Evolutionary conservation across 352 stramenopile species (phyloP).

Genomic region (Plasmopara viticola): DNA sequence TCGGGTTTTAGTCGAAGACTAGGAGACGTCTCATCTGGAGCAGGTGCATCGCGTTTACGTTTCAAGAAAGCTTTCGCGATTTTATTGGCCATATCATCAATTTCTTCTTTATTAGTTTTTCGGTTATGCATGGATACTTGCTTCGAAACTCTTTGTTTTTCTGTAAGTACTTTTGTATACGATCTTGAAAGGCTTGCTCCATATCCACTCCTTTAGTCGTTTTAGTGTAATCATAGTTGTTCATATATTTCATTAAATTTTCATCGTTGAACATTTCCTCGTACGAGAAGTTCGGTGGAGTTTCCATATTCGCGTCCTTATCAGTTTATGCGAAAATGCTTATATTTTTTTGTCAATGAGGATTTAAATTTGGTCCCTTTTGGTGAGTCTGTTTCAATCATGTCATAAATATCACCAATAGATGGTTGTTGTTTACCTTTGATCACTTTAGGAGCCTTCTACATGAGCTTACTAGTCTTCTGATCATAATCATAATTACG

Average conservation of each 20-base stretch:
- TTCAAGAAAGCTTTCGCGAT: background rate
- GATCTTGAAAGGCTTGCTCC: constrained; percentile 1
- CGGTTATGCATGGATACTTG: background rate
- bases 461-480: background rate
- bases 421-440: too few species aligned
- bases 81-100: background rate
- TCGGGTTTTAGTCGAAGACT: too few species aligned
- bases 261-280: constrained; percentile 1
- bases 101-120: background rate
- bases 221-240: constrained; percentile 3
- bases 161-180: background rate
- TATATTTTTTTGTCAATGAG: background rate
- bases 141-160: constrained; percentile 1
- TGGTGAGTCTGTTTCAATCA: background rate
- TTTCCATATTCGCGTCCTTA: too few species aligned
- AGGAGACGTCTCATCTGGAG: too few species aligned
- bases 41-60: constrained; percentile 1
- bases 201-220: background rate
- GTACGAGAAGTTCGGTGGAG: too few species aligned
- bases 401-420: too few species aligned
- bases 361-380: constrained; percentile 1
- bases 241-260: constrained; percentile 2
- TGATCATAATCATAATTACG: constrained; percentile 3
- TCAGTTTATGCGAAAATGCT: too few species aligned
- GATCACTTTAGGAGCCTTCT: background rate